Evolutionary conservation across 805 yeast genomes (phyloP).

Genomic region (Cyberlindnera misumaiensis): DNA sequence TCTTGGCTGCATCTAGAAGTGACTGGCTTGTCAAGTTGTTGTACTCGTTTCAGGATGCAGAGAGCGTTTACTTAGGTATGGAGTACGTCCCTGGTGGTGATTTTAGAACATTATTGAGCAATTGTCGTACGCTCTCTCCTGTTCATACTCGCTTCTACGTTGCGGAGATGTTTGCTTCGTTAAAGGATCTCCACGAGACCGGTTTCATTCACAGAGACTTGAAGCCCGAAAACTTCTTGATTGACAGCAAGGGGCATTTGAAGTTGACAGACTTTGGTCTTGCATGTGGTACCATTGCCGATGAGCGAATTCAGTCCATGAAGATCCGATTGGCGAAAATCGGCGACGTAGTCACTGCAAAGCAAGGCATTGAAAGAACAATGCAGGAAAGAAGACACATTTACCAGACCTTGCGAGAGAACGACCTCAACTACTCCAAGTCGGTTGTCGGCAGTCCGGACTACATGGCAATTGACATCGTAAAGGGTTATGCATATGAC

Average conservation of each 20-base stretch:
- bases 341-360: constrained; percentile 59
- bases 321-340: constrained; percentile 60
- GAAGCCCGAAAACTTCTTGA: constrained; percentile 90
- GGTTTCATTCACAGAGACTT: constrained; percentile 97
- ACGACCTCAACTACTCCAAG: constrained; percentile 80
- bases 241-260: constrained; percentile 86
- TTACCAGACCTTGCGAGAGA: constrained; percentile 69
- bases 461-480: constrained; percentile 96
- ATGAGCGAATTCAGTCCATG: constrained; percentile 91
- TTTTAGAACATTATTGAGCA: constrained; percentile 86
- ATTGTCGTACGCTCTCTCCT: constrained; percentile 87
- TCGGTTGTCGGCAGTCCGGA: constrained; percentile 98
- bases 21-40: constrained; percentile 93
- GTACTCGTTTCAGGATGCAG: constrained; percentile 92
- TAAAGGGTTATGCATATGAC: constrained; percentile 81
- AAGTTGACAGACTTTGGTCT: constrained; percentile 94
- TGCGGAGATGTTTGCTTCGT: constrained; percentile 93
- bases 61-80: constrained; percentile 91
- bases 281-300: constrained; percentile 93
- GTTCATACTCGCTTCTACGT: constrained; percentile 94
- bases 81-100: constrained; percentile 99
- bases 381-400: constrained; percentile 82
- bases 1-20: constrained; percentile 88
- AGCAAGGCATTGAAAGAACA: constrained; percentile 52
- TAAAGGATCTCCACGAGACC: constrained; percentile 86